These are phyloP conservation scores for Pisolithus albus DNA, from an alignment of 768 basidiomycete genomes.

Conservation along the genomic window DNA sequence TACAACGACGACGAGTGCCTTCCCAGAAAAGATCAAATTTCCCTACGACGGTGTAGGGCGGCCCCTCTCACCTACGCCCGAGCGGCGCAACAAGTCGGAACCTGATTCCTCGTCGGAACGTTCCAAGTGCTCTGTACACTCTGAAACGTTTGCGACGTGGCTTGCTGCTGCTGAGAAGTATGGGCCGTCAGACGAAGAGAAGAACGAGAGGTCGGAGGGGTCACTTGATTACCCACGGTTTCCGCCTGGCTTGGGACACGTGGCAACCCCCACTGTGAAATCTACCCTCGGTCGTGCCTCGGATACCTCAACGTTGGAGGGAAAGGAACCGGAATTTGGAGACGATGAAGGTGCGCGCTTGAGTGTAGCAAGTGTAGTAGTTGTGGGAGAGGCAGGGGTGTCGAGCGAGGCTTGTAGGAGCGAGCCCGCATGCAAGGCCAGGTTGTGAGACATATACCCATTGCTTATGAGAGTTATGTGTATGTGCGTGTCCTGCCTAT, in stretches of 20 bases:
- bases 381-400: neutral
- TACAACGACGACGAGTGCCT: neutral
- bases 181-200: neutral
- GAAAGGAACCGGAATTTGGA: neutral
- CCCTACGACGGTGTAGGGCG: neutral
- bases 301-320: neutral
- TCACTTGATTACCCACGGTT: neutral
- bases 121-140: slow-evolving; percentile 1
- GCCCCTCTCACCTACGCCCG: too few relatives aligned
- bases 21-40: neutral
- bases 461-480: too few relatives aligned
- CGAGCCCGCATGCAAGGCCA: neutral
- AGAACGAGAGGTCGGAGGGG: neutral
- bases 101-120: too few relatives aligned
- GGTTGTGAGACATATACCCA: neutral
- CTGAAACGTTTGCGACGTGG: slow-evolving; percentile 4
- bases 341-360: neutral
- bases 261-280: neutral
- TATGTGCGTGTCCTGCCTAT: too few relatives aligned
- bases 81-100: neutral
- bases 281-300: neutral
- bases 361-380: neutral
- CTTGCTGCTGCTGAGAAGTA: neutral
- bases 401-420: neutral
- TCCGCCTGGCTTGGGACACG: neutral